These are phyloP conservation scores for Claviceps maximensis DNA, from an alignment of 2,329 filamentous ascomycete genomes.

Conservation along the genomic window DNA sequence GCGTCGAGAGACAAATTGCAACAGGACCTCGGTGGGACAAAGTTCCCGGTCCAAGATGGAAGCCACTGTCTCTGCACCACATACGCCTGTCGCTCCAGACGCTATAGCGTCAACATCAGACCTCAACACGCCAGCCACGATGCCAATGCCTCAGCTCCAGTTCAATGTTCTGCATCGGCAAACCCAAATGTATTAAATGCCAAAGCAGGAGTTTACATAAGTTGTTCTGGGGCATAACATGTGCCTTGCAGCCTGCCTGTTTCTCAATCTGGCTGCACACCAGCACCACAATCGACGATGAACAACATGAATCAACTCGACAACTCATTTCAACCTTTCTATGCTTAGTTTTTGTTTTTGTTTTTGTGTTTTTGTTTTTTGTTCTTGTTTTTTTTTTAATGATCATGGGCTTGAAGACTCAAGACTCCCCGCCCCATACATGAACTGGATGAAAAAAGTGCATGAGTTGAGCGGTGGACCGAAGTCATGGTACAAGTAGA, in stretches of 20 bases:
- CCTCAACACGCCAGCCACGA: conserved; percentile 4
- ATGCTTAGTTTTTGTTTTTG: neutral
- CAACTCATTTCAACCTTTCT: neutral
- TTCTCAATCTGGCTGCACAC: neutral
- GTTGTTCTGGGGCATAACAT: neutral
- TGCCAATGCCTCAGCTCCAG: conserved; percentile 4
- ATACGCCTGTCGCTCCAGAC: conserved; percentile 20
- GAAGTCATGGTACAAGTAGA: conserved; percentile 1
- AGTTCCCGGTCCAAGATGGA: conserved; percentile 34
- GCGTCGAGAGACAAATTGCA: conserved; percentile 44
- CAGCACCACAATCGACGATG: neutral
- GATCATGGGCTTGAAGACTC: neutral
- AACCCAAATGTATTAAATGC: conserved; percentile 2
- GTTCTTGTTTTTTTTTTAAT: neutral
- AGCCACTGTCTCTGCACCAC: conserved; percentile 13
- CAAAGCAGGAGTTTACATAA: neutral
- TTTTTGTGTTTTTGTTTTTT: neutral
- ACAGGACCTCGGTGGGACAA: conserved; percentile 24
- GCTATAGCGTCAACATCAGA: conserved; percentile 9
- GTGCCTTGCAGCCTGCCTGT: neutral
- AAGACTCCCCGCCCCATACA: neutral
- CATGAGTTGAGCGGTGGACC: neutral
- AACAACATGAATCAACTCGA: conserved; percentile 2
- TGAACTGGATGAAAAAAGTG: neutral
- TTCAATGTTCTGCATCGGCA: conserved; percentile 1